phyloP scores from a whole-genome alignment of 176 grass and related monocot species.

The Rhynchospora tenuis region DNA sequence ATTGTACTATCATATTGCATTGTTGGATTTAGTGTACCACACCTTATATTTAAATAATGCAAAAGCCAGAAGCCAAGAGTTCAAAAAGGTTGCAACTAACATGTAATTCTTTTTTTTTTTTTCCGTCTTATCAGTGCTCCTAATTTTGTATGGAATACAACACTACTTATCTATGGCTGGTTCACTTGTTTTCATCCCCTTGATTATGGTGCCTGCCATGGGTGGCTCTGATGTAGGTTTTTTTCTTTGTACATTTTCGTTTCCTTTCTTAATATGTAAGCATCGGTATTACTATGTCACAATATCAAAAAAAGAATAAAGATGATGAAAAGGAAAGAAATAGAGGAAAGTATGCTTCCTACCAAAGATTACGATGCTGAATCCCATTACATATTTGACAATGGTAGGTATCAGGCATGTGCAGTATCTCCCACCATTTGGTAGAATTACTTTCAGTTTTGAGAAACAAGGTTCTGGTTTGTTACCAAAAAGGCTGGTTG shows the following conservation, averaged over 20 bases:
- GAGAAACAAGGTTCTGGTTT: not conserved
- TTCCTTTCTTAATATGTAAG: not conserved
- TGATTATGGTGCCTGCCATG: constrained; percentile 93
- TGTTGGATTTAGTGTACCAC: not conserved
- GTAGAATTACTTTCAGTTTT: not conserved
- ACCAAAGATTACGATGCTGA: not conserved
- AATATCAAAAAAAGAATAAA: not conserved
- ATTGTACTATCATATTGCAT: no score
- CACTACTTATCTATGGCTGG: constrained; percentile 96
- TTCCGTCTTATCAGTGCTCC: constrained; percentile 42
- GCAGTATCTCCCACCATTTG: not conserved
- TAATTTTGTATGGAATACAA: constrained; percentile 90
- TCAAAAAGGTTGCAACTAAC: not conserved
- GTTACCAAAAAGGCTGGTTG: not conserved
- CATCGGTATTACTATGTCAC: not conserved
- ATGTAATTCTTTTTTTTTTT: not conserved
- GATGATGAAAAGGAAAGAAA: not conserved
- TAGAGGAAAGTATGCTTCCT: not conserved
- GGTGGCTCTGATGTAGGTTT: constrained; percentile 88
- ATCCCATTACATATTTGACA: not conserved
- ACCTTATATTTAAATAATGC: not conserved
- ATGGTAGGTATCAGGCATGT: not conserved
- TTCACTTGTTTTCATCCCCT: constrained; percentile 96
- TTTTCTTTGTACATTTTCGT: constrained; percentile 23
- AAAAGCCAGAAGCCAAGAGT: not conserved